phyloP scores from a whole-genome alignment of 768 basidiomycete species.

The Hydnomerulius pinastri region DNA sequence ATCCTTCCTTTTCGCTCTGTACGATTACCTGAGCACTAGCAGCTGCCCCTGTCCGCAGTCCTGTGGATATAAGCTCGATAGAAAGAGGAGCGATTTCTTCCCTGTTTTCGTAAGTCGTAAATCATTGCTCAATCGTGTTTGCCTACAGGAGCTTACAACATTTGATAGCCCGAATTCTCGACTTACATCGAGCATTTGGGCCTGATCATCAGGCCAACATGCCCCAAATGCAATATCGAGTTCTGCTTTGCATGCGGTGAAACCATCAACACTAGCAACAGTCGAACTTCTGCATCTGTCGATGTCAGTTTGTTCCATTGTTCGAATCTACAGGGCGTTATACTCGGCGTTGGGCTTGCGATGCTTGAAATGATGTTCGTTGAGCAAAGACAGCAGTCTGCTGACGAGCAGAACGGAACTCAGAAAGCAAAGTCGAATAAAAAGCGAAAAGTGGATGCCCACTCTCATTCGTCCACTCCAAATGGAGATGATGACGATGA shows the following conservation, averaged over 20 bases:
- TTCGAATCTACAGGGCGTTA: slow-evolving; percentile 83
- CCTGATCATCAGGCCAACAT: slow-evolving; percentile 57
- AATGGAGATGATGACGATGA: slow-evolving; percentile 58
- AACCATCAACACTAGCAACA: slow-evolving; percentile 47
- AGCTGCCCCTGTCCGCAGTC: slow-evolving; percentile 70
- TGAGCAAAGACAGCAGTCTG: slow-evolving; percentile 47
- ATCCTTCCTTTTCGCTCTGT: slow-evolving; percentile 82
- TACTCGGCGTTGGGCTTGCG: slow-evolving; percentile 86
- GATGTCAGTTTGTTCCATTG: slow-evolving; percentile 83
- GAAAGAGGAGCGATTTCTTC: slow-evolving; percentile 81
- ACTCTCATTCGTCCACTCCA: slow-evolving; percentile 14
- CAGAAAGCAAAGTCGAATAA: slow-evolving; percentile 37
- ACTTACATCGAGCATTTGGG: slow-evolving; percentile 68
- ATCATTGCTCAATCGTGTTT: background rate
- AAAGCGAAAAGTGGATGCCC: slow-evolving; percentile 41
- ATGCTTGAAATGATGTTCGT: slow-evolving; percentile 79
- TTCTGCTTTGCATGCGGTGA: slow-evolving; percentile 83
- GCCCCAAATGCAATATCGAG: slow-evolving; percentile 58
- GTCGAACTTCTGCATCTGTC: slow-evolving; percentile 42
- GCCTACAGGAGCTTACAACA: slow-evolving; percentile 16
- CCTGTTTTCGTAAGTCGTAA: slow-evolving; percentile 68
- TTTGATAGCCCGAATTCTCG: slow-evolving; percentile 65
- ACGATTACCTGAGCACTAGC: slow-evolving; percentile 68
- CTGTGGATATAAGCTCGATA: slow-evolving; percentile 63
- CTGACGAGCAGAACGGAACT: slow-evolving; percentile 26